phyloP scores from a whole-genome alignment of 495 filamentous ascomycete species.

The Pyrenopolyporus hunteri region DNA sequence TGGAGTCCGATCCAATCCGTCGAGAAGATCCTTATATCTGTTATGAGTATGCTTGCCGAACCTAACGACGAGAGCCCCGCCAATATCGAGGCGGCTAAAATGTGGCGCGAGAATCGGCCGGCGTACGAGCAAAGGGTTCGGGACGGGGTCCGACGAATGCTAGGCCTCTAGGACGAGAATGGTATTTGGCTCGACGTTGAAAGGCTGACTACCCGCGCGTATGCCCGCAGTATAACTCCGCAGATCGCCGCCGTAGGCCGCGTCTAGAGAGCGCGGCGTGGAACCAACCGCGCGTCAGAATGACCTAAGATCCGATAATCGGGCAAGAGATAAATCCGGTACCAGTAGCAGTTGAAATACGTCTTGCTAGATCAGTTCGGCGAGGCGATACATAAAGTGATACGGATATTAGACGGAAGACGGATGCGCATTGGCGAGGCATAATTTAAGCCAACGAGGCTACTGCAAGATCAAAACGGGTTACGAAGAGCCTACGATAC shows the following conservation, averaged over 20 bases:
- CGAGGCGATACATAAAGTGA: not conserved
- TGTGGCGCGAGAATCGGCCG: conserved; percentile 87
- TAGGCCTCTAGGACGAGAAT: conserved; percentile 52
- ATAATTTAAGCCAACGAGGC: not conserved
- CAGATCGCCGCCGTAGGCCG: not conserved
- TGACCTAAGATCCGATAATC: no score
- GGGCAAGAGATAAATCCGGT: no score
- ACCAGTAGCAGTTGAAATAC: not conserved
- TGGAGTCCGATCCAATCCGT: conserved; percentile 95
- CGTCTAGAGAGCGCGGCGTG: no score
- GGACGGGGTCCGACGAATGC: conserved; percentile 68
- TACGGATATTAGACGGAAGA: not conserved
- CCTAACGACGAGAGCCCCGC: conserved; percentile 98
- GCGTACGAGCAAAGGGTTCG: conserved; percentile 89
- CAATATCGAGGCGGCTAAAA: conserved; percentile 97
- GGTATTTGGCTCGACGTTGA: not conserved
- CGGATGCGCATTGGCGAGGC: not conserved
- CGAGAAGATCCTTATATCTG: conserved; percentile 95
- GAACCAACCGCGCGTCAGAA: no score
- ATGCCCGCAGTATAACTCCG: not conserved
- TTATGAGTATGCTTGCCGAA: conserved; percentile 99
- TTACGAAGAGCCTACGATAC: not conserved
- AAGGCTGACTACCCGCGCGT: not conserved
- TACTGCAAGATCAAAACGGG: not conserved
- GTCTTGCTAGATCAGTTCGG: not conserved